A percentile compares a stretch with the other conserved stretches of the same genome.
phyloP scores from a whole-genome alignment of 2,329 filamentous ascomycete genomes.

The Colletotrichum costaricense region DNA sequence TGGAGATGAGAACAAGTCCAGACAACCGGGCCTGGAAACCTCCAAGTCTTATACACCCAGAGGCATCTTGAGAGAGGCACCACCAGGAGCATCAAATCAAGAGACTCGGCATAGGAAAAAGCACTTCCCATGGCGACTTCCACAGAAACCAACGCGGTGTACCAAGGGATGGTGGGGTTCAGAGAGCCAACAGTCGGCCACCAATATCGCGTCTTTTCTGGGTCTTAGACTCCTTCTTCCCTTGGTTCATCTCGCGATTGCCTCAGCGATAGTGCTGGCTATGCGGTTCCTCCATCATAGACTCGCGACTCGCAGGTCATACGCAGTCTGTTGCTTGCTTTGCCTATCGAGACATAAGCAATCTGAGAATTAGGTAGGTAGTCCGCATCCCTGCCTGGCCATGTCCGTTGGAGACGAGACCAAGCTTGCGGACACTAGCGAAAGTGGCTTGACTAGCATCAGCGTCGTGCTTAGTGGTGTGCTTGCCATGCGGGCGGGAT shows the following conservation, averaged over 20 bases:
- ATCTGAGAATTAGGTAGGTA: neutral
- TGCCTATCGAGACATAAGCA: slow-evolving; percentile 23
- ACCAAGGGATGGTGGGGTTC: slow-evolving; percentile 27
- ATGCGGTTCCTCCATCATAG: slow-evolving; percentile 1
- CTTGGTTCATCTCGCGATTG: slow-evolving; percentile 35
- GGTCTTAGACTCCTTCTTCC: slow-evolving; percentile 33
- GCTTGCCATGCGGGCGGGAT: slow-evolving; percentile 2
- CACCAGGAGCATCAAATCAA: neutral
- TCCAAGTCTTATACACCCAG: slow-evolving; percentile 8
- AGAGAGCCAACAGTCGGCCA: neutral
- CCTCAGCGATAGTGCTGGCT: slow-evolving; percentile 26
- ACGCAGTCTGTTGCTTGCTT: slow-evolving; percentile 12
- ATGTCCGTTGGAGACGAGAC: slow-evolving; percentile 3
- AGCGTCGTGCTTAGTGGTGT: slow-evolving; percentile 1
- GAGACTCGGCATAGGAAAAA: neutral
- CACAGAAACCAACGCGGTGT: neutral
- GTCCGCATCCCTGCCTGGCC: slow-evolving; percentile 25
- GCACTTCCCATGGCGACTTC: neutral
- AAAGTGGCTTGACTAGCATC: slow-evolving; percentile 32
- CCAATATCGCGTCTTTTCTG: slow-evolving; percentile 13
- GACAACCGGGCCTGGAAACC: neutral
- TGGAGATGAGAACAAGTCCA: neutral
- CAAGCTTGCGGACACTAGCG: slow-evolving; percentile 28
- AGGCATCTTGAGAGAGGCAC: neutral
- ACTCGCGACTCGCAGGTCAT: neutral